phyloP scores from a whole-genome alignment of 2,329 filamentous ascomycete species.

The Colletotrichum aenigma region DNA sequence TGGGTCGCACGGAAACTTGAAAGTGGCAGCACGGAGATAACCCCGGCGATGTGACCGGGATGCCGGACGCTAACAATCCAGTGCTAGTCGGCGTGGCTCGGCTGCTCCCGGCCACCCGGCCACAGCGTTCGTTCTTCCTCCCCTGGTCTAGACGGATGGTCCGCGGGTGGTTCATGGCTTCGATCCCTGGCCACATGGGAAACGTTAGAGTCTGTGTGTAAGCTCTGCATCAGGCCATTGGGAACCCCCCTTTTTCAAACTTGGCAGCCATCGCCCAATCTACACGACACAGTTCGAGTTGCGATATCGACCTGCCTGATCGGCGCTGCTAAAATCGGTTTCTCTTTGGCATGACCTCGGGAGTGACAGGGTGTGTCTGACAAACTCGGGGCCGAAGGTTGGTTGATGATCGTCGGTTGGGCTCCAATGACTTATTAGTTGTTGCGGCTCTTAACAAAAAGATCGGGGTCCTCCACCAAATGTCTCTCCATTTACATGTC shows the following conservation, averaged over 20 bases:
- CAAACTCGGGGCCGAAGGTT: background rate
- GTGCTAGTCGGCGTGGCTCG: background rate
- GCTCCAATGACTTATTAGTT: background rate
- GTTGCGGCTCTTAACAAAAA: background rate
- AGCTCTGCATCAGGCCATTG: background rate
- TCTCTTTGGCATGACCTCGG: background rate
- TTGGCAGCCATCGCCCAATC: background rate
- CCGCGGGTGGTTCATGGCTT: background rate
- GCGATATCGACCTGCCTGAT: background rate
- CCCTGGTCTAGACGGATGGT: background rate
- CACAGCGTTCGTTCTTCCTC: background rate
- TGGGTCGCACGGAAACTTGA: background rate
- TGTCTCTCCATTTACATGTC: background rate
- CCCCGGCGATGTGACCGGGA: background rate
- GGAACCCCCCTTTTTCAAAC: background rate
- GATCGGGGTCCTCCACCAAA: background rate
- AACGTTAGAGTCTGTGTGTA: background rate
- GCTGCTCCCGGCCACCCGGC: slow-evolving; percentile 5
- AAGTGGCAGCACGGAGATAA: background rate
- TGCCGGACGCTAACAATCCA: background rate
- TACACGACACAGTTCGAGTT: background rate
- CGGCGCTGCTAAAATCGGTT: background rate
- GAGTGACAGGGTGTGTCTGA: background rate
- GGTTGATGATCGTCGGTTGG: background rate
- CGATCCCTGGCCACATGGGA: background rate